Conservation (phyloP, 768 basidiomycete species). For the Clitopilus hobsonii region DNA sequence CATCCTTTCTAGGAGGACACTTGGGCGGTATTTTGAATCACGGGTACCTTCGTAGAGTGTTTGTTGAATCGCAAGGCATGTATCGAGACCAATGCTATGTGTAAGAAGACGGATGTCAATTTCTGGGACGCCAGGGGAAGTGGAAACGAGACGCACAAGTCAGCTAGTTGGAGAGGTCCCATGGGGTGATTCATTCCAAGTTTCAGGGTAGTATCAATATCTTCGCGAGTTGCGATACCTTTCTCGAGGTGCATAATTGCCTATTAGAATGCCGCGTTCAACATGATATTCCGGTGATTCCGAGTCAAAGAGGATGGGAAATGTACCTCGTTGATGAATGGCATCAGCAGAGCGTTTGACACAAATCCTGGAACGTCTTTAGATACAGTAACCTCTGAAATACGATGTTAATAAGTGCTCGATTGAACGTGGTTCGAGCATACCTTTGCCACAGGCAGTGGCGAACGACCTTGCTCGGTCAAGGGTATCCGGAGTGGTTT, state of each 20-base stretch:
- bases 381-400: conserved; percentile 82
- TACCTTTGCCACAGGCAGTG: conserved; percentile 85
- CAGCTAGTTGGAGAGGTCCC: conserved; percentile 86
- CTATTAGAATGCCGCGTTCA: conserved; percentile 25
- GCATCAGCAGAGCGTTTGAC: conserved; percentile 94
- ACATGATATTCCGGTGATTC: no score
- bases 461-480: conserved; percentile 79
- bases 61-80: conserved; percentile 89
- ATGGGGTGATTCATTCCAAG: conserved; percentile 95
- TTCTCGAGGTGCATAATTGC: conserved; percentile 93
- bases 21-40: conserved; percentile 94
- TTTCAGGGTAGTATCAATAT: conserved; percentile 92
- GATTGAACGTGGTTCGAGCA: conserved; percentile 4
- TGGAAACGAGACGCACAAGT: conserved; percentile 40
- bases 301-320: not conserved
- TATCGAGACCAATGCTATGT: conserved; percentile 93
- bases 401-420: not conserved
- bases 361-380: conserved; percentile 94
- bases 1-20: conserved; percentile 88
- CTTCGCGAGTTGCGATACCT: conserved; percentile 90
- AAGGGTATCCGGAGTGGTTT: conserved; percentile 77
- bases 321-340: conserved; percentile 89
- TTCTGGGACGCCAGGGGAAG: conserved; percentile 4
- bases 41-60: conserved; percentile 85
- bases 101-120: conserved; percentile 1